Percentiles rank a stretch among this genome's conserved stretches.
Conservation (phyloP, 345 rosid genomes). For the Syzygium jambos region DNA sequence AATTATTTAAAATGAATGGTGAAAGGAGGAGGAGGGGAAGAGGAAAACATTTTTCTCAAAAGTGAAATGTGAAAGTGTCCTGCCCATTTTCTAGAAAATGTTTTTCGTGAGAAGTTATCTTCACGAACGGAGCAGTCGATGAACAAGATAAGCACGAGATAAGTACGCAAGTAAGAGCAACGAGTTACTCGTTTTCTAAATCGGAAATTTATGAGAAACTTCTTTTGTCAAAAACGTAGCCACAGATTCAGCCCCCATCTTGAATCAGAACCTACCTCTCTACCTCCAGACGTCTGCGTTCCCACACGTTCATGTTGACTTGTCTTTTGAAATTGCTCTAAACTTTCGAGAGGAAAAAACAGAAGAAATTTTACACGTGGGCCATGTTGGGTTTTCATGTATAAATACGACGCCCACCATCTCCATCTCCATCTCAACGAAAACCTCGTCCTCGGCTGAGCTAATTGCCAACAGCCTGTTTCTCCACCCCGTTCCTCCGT, state of each 20-base stretch:
- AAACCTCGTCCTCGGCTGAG: background rate
- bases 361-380: background rate
- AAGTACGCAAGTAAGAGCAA: background rate
- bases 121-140: too few species aligned
- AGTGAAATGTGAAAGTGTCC: too few species aligned
- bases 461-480: background rate
- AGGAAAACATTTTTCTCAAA: too few species aligned
- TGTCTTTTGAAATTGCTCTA: background rate
- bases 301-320: background rate
- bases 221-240: background rate
- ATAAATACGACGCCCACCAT: background rate
- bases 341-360: accelerated
- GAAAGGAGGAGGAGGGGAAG: too few species aligned
- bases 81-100: too few species aligned
- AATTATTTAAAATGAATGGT: too few species aligned
- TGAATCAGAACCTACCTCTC: background rate
- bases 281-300: background rate
- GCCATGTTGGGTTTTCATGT: background rate
- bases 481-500: background rate
- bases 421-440: background rate
- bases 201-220: background rate
- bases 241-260: background rate
- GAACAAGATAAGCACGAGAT: background rate
- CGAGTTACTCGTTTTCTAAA: background rate
- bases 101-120: too few species aligned